Percentiles rank a stretch among this genome's conserved stretches.
Evolutionary conservation across 2,329 filamentous ascomycete genomes (phyloP).

Genomic region (Botrytis pseudocinerea): DNA sequence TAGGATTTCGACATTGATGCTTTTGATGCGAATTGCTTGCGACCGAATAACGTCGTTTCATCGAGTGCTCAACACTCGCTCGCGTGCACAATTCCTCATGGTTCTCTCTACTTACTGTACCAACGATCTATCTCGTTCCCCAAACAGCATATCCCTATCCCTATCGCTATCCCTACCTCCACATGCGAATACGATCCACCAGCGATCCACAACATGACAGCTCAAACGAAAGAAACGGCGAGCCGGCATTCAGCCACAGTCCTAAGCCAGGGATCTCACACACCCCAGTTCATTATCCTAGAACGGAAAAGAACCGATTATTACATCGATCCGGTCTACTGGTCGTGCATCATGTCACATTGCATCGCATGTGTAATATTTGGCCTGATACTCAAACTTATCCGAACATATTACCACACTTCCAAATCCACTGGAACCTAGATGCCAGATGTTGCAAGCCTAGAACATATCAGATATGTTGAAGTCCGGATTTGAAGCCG

Average conservation of each 20-base stretch:
- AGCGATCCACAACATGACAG: not conserved
- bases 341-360: not conserved
- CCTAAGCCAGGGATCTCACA: not conserved
- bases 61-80: not conserved
- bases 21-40: not conserved
- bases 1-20: not conserved
- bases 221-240: conserved; percentile 1
- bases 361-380: not conserved
- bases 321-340: not conserved
- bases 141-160: not conserved
- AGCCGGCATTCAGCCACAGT: conserved; percentile 7
- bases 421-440: not conserved
- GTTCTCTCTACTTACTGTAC: not conserved
- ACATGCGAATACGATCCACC: not conserved
- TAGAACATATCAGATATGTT: not conserved
- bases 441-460: not conserved
- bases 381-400: not conserved
- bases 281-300: not conserved
- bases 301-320: not conserved
- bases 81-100: not conserved
- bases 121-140: conserved; percentile 1
- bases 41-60: not conserved
- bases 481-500: not conserved
- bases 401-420: not conserved
- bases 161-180: not conserved